Evolutionary conservation across 2,329 filamentous ascomycete genomes (phyloP).

Genomic region (Elsinoe arachidis): DNA sequence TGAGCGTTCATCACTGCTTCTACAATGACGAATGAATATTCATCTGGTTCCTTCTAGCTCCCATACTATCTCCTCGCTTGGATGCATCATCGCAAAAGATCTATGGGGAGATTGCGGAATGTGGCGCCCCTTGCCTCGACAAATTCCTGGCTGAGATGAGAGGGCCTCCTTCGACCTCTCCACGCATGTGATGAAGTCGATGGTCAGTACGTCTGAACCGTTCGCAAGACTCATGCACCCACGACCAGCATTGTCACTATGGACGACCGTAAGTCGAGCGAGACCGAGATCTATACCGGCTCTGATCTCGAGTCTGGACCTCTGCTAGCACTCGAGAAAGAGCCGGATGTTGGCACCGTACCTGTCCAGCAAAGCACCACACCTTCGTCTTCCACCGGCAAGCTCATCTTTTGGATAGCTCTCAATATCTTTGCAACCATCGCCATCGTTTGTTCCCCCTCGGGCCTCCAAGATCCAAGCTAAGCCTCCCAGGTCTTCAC

Average conservation of each 20-base stretch:
- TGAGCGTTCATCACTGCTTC: not conserved
- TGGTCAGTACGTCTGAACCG: no score
- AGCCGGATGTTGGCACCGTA: not conserved
- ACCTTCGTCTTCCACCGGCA: not conserved
- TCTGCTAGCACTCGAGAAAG: not conserved
- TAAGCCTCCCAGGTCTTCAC: slow-evolving; percentile 21
- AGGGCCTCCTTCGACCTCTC: not conserved
- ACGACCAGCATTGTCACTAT: not conserved
- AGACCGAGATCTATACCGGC: not conserved
- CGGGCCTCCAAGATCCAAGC: not conserved
- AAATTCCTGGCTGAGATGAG: not conserved
- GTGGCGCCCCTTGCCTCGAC: not conserved
- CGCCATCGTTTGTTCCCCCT: slow-evolving; percentile 13
- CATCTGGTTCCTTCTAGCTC: no score
- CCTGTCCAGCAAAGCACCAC: not conserved
- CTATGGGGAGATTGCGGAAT: not conserved
- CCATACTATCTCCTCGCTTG: no score
- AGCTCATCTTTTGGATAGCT: slow-evolving; percentile 15
- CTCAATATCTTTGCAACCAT: slow-evolving; percentile 16
- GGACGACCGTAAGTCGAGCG: not conserved
- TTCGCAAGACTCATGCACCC: no score
- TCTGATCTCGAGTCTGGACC: not conserved
- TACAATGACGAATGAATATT: not conserved
- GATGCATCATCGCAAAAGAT: no score
- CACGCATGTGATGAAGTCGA: no score